Evolutionary conservation across 192 early-diverging fungal genomes (phyloP).

Genomic region (Borealophlyctis nickersoniae): DNA sequence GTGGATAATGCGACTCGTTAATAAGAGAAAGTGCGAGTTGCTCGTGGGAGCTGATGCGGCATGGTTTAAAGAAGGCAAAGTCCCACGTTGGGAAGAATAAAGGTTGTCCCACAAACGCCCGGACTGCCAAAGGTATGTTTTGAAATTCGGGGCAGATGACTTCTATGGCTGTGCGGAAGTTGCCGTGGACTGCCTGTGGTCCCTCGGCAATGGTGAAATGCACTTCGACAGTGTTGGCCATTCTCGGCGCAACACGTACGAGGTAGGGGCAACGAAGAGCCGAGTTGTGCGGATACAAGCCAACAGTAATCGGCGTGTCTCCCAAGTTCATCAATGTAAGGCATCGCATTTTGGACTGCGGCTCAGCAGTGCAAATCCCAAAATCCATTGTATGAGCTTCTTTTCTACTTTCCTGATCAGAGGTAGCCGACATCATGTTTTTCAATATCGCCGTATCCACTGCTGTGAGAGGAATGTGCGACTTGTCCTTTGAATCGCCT

Average conservation of each 20-base stretch:
- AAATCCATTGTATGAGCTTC: conserved; percentile 57
- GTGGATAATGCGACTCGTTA: conserved; percentile 58
- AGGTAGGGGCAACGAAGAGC: conserved; percentile 49
- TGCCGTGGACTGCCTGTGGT: conserved; percentile 25
- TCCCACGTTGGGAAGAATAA: conserved; percentile 54
- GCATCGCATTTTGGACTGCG: conserved; percentile 37
- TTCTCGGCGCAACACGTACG: conserved; percentile 49
- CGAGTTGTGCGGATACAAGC: conserved; percentile 49
- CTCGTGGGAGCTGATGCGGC: conserved; percentile 32
- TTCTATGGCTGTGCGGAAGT: conserved; percentile 49
- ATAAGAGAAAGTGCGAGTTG: conserved; percentile 34
- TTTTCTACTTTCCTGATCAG: conserved; percentile 37
- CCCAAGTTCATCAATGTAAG: conserved; percentile 56
- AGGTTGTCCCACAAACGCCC: conserved; percentile 53
- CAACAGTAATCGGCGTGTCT: conserved; percentile 42
- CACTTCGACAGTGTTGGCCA: conserved; percentile 58
- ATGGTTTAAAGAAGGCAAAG: conserved; percentile 51
- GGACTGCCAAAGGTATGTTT: conserved; percentile 49
- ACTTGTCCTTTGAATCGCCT: conserved; percentile 32
- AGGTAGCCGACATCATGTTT: conserved; percentile 53
- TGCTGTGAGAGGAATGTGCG: conserved; percentile 38
- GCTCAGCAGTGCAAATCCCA: conserved; percentile 38
- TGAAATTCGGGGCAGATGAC: conserved; percentile 63
- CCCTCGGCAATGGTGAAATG: conserved; percentile 30
- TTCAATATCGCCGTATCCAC: conserved; percentile 48